Conservation (phyloP, 2,329 filamentous ascomycete species). For the Colletotrichum cordylinicola region DNA sequence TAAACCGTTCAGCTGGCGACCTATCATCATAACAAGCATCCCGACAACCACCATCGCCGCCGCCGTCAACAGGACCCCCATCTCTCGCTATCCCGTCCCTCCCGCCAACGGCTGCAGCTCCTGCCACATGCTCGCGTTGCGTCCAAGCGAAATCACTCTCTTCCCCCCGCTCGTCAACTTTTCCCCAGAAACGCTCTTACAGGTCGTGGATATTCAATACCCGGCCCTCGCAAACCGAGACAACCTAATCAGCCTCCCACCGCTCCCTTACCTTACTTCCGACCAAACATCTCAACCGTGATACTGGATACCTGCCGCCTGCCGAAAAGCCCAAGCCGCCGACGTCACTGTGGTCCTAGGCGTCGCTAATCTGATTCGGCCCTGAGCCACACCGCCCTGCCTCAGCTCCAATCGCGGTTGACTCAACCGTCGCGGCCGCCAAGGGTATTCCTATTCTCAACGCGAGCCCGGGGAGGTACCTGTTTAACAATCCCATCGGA, state of each 20-base stretch:
- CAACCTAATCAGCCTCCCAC: not conserved
- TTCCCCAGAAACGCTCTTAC: constrained; percentile 1
- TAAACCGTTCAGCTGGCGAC: not conserved
- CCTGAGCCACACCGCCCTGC: constrained; percentile 4
- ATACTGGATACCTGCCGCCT: not conserved
- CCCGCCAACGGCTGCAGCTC: not conserved
- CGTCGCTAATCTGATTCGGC: constrained; percentile 1
- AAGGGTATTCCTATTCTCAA: not conserved
- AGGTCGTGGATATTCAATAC: not conserved
- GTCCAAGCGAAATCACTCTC: not conserved
- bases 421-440: not conserved
- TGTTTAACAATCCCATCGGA: not conserved
- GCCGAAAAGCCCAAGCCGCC: constrained; percentile 7
- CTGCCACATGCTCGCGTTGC: not conserved
- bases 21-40: not conserved
- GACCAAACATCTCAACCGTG: not conserved
- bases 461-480: not conserved
- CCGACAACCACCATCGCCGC: not conserved
- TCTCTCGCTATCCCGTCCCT: not conserved
- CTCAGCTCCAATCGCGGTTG: not conserved
- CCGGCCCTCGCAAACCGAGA: not conserved
- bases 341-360: constrained; percentile 11
- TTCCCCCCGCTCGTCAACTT: not conserved
- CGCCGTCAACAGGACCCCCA: not conserved
- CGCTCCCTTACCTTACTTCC: not conserved